These are phyloP conservation scores for Penicillium verhagenii DNA, from an alignment of 495 filamentous ascomycete genomes.

Conservation along the genomic window DNA sequence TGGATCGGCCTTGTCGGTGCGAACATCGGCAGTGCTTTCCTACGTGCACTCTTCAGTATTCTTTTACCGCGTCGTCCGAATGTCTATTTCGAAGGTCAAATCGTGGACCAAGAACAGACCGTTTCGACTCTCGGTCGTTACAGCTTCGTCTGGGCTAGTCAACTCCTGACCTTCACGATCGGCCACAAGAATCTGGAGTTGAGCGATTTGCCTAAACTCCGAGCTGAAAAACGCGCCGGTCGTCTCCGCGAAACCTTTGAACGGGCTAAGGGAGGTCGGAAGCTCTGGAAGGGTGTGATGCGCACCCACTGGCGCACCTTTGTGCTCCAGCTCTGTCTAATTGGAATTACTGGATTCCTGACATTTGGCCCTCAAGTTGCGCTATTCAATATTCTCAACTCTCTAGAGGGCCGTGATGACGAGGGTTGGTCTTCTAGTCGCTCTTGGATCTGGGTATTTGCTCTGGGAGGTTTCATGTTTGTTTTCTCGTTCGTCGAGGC, in stretches of 20 bases:
- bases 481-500: conserved; percentile 57
- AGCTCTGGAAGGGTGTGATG: conserved; percentile 61
- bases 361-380: conserved; percentile 71
- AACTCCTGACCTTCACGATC: conserved; percentile 51
- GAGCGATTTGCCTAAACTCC: conserved; percentile 54
- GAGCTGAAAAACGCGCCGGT: conserved; percentile 25
- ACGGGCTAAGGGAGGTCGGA: conserved; percentile 42
- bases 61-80: conserved; percentile 66
- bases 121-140: conserved; percentile 59
- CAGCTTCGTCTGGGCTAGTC: conserved; percentile 61
- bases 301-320: conserved; percentile 54
- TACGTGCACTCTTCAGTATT: conserved; percentile 32
- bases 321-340: conserved; percentile 53
- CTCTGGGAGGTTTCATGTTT: conserved; percentile 57
- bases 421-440: conserved; percentile 29
- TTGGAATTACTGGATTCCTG: conserved; percentile 50
- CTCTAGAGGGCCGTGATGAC: conserved; percentile 57
- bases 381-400: conserved; percentile 59
- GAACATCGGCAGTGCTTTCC: conserved; percentile 23
- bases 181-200: conserved; percentile 58
- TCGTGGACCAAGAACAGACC: conserved; percentile 64
- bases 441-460: conserved; percentile 68
- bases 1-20: conserved; percentile 21
- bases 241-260: conserved; percentile 49
- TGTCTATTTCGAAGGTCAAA: conserved; percentile 53